Base-by-base conservation (phyloP, 352 stramenopile genomes). In the Blastocystis sp. region DNA sequence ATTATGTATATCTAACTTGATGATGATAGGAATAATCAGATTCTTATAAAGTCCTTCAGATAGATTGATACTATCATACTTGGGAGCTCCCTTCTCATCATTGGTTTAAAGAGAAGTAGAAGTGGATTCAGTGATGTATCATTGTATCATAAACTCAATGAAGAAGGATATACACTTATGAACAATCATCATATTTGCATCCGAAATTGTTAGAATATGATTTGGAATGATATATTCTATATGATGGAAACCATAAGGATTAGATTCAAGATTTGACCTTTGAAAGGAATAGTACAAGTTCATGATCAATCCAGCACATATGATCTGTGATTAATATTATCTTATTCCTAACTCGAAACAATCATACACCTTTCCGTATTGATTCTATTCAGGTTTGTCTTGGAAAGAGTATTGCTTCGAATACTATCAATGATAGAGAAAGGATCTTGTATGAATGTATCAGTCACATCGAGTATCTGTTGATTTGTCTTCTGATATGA, bases 31-130 rank as follows among this genome's bases (percentile, higher is more conserved):
- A 21, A 96, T 99, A 42, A 98, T 92, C 46, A 98, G 91, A 91
- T 98, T 98, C 92, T 98, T 98, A 27, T 91, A 89, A 89, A 97
- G 95, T 29, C 95, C 96, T 39, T 97, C 94, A 16, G 90, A 91
- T 35, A 99, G 92, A 66, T 90, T 89, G 90, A 98, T 93, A 61
- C 96, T 96, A 90, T 96, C 98, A 90, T 98, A 99, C 57, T 95
- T 92, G 61, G 95, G 92, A 56, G 94, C n/a, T n/a, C n/a, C n/a
- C n/a, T n/a, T n/a, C n/a, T n/a, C n/a, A n/a, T n/a, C n/a, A n/a
- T n/a, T n/a, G 63, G 96, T 98, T 95, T 95, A 98, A 90, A 99
- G 97, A 37, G 95, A 98, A 52, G 96, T 99, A 58, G 92, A 95
- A 0, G 96, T 98, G 2, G 94, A 98, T 71, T 96, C 96, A 9